These are phyloP conservation scores for Ganoderma resinaceum DNA, from an alignment of 1,284 basidiomycete genomes.

Conservation along the genomic window DNA sequence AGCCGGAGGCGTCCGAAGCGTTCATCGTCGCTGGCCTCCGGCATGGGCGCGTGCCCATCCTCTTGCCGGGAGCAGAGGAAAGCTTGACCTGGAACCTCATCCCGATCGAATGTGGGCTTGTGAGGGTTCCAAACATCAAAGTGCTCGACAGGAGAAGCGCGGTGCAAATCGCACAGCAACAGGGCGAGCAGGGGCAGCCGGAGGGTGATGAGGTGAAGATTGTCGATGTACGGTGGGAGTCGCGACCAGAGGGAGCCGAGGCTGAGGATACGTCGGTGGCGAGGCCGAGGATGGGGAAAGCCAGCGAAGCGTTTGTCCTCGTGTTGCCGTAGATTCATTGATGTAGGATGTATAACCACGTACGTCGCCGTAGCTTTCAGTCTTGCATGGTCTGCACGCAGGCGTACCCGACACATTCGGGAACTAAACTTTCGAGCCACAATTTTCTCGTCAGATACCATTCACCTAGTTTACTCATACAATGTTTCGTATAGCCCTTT, in stretches of 20 bases:
- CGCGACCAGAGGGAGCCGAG: constrained; percentile 16
- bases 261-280: constrained; percentile 15
- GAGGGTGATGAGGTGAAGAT: constrained; percentile 58
- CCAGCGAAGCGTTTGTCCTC: constrained; percentile 20
- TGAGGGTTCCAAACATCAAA: constrained; percentile 63
- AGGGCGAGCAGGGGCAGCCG: constrained; percentile 13
- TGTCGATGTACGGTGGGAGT: constrained; percentile 51
- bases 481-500: not conserved
- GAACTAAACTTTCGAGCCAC: not conserved
- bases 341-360: not conserved
- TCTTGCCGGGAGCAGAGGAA: constrained; percentile 76
- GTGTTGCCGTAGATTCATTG: constrained; percentile 17
- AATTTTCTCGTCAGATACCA: not conserved
- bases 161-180: constrained; percentile 19
- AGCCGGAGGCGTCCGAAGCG: constrained; percentile 65
- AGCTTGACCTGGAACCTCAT: constrained; percentile 69
- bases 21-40: constrained; percentile 79
- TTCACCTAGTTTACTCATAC: not conserved
- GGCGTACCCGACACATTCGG: not conserved
- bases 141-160: constrained; percentile 61
- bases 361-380: not conserved
- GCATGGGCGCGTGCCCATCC: constrained; percentile 65
- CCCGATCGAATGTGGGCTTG: constrained; percentile 74
- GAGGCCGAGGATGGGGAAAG: constrained; percentile 2
- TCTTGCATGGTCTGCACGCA: not conserved